phyloP scores from a whole-genome alignment of 331 rosid species.

The Saraca asoca region DNA sequence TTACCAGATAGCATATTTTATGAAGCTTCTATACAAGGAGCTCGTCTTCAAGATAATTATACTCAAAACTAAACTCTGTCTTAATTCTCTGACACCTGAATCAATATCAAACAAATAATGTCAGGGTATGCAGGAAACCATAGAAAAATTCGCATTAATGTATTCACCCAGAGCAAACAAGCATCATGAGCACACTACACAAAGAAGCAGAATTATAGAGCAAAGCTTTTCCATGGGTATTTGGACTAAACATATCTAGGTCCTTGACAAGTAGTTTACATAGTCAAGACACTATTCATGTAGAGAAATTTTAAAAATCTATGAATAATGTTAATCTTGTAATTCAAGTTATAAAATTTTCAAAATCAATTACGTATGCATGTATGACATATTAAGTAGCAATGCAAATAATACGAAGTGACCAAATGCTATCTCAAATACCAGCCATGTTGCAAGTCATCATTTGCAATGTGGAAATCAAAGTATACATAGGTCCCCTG shows the following conservation, averaged over 20 bases:
- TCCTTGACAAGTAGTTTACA: neutral
- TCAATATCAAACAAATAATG: no score
- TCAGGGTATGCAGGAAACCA: no score
- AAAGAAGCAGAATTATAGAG: no score
- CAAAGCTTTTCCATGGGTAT: neutral
- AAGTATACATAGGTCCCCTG: conserved; percentile 95
- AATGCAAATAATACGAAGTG: conserved; percentile 20
- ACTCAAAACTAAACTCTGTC: conserved; percentile 82
- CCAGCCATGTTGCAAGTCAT: conserved; percentile 94
- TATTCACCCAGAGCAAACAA: neutral
- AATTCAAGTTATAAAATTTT: neutral
- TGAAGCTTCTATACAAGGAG: conserved; percentile 56
- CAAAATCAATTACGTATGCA: neutral
- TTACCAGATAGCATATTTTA: conserved; percentile 29
- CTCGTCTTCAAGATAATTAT: conserved; percentile 82
- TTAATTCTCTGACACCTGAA: conserved; percentile 86
- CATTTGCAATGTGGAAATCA: conserved; percentile 86
- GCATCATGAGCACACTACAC: neutral
- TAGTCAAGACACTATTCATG: no score
- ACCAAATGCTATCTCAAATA: conserved; percentile 32
- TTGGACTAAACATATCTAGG: neutral
- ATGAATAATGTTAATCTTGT: no score
- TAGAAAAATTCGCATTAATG: no score
- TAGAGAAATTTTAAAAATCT: neutral
- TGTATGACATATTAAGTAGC: neutral